Conservation (phyloP, 2,329 filamentous ascomycete species). For the Amesomyces nigricolor region DNA sequence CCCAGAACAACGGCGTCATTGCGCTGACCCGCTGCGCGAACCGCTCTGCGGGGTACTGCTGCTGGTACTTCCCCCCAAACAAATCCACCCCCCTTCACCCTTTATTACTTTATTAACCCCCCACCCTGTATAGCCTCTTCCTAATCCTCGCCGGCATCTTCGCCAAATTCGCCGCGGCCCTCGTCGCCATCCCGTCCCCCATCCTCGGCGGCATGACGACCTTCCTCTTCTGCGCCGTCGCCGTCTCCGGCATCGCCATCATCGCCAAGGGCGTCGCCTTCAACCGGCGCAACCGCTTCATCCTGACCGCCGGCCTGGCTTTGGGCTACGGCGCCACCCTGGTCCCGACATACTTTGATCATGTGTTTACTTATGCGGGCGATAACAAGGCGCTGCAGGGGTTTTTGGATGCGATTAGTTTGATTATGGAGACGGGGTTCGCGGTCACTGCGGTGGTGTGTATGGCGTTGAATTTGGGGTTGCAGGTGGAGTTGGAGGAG, state of each 20-base stretch:
- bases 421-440: constrained; percentile 71
- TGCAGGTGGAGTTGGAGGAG: constrained; percentile 73
- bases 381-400: constrained; percentile 62
- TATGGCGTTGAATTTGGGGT: constrained; percentile 65
- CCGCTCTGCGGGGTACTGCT: constrained; percentile 72
- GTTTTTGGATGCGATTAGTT: constrained; percentile 67
- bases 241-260: constrained; percentile 72
- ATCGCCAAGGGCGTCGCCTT: constrained; percentile 64
- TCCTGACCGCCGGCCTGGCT: constrained; percentile 68
- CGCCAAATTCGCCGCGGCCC: constrained; percentile 73
- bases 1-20: constrained; percentile 82
- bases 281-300: constrained; percentile 75
- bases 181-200: constrained; percentile 66
- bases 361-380: constrained; percentile 68
- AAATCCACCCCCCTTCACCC: neutral
- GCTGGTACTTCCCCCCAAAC: constrained; percentile 42
- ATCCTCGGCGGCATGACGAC: constrained; percentile 70
- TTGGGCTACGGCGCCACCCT: constrained; percentile 68
- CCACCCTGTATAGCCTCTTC: constrained; percentile 48
- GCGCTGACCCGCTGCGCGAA: constrained; percentile 77
- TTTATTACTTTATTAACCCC: neutral
- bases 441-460: constrained; percentile 68
- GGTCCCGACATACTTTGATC: constrained; percentile 60
- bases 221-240: constrained; percentile 72
- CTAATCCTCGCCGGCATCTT: constrained; percentile 77